Percentiles rank a stretch among this genome's conserved stretches.
phyloP scores from a whole-genome alignment of 441 rosid species.

The Pelargonium myrrhifolium region DNA sequence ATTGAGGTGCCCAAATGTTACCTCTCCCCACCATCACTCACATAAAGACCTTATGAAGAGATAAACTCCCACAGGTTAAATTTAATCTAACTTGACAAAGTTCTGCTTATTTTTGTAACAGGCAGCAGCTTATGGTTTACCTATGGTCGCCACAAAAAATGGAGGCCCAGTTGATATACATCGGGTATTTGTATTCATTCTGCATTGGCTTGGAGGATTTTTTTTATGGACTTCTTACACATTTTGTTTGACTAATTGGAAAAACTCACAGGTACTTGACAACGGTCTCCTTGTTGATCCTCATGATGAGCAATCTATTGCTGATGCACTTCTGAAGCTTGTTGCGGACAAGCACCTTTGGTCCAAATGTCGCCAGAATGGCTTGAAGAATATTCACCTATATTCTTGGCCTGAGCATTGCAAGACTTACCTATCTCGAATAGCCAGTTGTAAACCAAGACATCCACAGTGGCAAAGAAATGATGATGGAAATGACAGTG shows the following conservation, averaged over 20 bases:
- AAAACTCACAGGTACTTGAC: constrained; percentile 57
- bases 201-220: constrained; percentile 3
- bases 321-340: constrained; percentile 80
- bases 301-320: constrained; percentile 72
- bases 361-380: constrained; percentile 82
- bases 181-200: constrained; percentile 39
- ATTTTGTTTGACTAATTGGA: constrained; percentile 13
- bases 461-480: constrained; percentile 80
- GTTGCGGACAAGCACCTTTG: constrained; percentile 83
- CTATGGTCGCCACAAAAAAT: constrained; percentile 80
- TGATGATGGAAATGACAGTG: constrained; percentile 45
- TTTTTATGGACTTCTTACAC: constrained; percentile 7
- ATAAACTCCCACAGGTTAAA: not conserved
- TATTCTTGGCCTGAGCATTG: constrained; percentile 95
- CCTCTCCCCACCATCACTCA: not conserved
- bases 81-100: not conserved
- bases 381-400: constrained; percentile 78
- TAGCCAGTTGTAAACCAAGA: constrained; percentile 72
- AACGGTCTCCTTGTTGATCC: constrained; percentile 45
- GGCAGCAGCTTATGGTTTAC: constrained; percentile 93
- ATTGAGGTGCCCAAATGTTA: constrained; percentile 54
- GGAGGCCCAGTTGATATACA: constrained; percentile 89
- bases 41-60: not conserved
- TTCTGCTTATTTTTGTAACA: constrained; percentile 20
- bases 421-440: constrained; percentile 72